A percentile compares a stretch with the other conserved stretches of the same genome.
These are phyloP conservation scores for Penicillium sp. DNA, from an alignment of 2,329 filamentous ascomycete genomes.

Conservation along the genomic window DNA sequence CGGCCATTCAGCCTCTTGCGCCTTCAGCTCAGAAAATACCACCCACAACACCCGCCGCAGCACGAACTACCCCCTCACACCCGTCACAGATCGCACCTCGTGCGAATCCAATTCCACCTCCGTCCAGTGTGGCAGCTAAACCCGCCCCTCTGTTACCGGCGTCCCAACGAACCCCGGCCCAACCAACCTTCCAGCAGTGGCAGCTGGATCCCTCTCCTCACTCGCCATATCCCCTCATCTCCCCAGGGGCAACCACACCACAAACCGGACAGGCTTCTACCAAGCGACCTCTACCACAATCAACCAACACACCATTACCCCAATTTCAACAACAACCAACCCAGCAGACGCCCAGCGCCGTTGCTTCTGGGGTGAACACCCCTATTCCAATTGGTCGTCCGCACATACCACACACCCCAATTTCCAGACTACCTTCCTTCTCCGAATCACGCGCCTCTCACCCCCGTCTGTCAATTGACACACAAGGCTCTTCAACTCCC, in stretches of 20 bases:
- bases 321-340: conserved; percentile 18
- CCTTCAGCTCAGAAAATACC: conserved; percentile 21
- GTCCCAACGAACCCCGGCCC: conserved; percentile 25
- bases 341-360: conserved; percentile 31
- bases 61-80: conserved; percentile 21
- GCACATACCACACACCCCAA: conserved; percentile 31
- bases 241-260: conserved; percentile 22
- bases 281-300: conserved; percentile 22
- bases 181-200: conserved; percentile 42
- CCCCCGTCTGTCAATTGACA: conserved; percentile 40
- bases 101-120: conserved; percentile 12
- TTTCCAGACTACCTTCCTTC: conserved; percentile 26
- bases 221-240: conserved; percentile 28
- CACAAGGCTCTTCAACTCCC: conserved; percentile 43
- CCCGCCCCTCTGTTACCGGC: conserved; percentile 16
- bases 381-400: conserved; percentile 25
- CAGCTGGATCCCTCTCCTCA: conserved; percentile 34
- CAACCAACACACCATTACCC: conserved; percentile 20
- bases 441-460: conserved; percentile 29
- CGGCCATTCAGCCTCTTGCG: conserved; percentile 23
- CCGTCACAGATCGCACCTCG: conserved; percentile 29
- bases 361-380: conserved; percentile 21
- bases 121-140: conserved; percentile 18
- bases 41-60: conserved; percentile 19
- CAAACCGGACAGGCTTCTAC: conserved; percentile 15